These are phyloP conservation scores for Ustilago xerochloae DNA, from an alignment of 1,284 basidiomycete genomes.

Conservation along the genomic window DNA sequence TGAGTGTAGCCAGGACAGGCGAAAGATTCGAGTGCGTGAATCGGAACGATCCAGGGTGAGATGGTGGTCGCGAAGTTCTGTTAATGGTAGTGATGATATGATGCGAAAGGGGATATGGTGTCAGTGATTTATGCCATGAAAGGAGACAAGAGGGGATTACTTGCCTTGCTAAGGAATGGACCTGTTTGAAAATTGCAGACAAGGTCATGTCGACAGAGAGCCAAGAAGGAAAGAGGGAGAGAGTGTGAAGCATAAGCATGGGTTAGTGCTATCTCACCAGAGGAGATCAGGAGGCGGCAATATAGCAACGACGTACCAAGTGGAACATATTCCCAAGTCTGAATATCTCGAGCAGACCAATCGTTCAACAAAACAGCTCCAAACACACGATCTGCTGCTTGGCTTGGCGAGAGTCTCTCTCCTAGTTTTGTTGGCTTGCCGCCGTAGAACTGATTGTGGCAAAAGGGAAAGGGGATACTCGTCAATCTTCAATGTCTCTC, in stretches of 20 bases:
- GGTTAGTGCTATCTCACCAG: no score
- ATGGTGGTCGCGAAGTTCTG: constrained; percentile 51
- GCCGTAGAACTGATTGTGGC: constrained; percentile 48
- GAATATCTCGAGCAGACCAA: constrained; percentile 54
- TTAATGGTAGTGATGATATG: not conserved
- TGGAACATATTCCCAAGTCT: constrained; percentile 51
- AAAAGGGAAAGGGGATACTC: no score
- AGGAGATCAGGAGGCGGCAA: not conserved
- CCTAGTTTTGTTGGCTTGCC: constrained; percentile 35
- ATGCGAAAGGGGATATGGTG: not conserved
- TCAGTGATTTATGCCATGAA: not conserved
- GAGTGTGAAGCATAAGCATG: no score
- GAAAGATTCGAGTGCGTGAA: constrained; percentile 39
- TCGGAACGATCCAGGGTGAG: constrained; percentile 44
- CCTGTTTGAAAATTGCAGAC: constrained; percentile 1
- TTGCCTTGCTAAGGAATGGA: constrained; percentile 33
- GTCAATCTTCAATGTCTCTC: no score
- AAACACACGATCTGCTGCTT: constrained; percentile 46
- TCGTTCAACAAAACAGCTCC: constrained; percentile 58
- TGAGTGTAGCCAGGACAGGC: constrained; percentile 22
- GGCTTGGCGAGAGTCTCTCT: constrained; percentile 21
- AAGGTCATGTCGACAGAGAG: not conserved
- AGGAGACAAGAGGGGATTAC: not conserved
- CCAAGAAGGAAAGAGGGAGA: not conserved
- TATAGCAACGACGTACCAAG: constrained; percentile 12